phyloP scores from a whole-genome alignment of 225 moss, liverwort and hornwort genomes.

The Neckera pumila region DNA sequence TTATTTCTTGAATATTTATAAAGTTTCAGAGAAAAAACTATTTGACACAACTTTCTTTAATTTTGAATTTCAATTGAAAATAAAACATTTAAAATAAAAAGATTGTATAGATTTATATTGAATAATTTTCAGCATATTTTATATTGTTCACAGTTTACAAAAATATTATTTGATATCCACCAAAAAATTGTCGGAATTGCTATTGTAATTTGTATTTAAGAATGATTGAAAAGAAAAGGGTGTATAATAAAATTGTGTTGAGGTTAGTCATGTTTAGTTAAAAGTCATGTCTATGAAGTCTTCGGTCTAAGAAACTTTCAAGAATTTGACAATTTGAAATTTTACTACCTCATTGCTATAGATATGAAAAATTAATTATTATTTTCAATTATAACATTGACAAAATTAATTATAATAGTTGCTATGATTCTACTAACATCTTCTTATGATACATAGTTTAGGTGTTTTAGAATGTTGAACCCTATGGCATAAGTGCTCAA shows the following conservation, averaged over 20 bases:
- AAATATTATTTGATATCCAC: not conserved
- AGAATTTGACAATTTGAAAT: not conserved
- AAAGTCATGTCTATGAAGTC: not conserved
- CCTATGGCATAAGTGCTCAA: not conserved
- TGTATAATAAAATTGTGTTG: not conserved
- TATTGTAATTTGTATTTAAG: not conserved
- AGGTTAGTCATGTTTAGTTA: not conserved
- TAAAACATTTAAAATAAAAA: not conserved
- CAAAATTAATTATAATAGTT: not conserved
- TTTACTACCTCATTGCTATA: not conserved
- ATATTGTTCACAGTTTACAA: not conserved
- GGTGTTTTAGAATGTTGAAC: not conserved
- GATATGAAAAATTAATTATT: not conserved
- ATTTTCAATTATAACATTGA: too few relatives aligned
- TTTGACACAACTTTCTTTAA: rapidly evolving
- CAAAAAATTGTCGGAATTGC: not conserved
- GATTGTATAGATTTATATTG: too few relatives aligned
- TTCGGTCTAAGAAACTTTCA: not conserved
- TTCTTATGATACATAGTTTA: not conserved
- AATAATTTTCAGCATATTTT: not conserved
- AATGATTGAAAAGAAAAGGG: not conserved
- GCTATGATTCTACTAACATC: too few relatives aligned
- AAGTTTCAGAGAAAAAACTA: not conserved
- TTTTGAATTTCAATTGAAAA: not conserved
- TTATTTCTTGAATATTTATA: too few relatives aligned